Base-by-base conservation (phyloP, 2,329 filamentous ascomycete genomes). In the Lachnum nothofagi region DNA sequence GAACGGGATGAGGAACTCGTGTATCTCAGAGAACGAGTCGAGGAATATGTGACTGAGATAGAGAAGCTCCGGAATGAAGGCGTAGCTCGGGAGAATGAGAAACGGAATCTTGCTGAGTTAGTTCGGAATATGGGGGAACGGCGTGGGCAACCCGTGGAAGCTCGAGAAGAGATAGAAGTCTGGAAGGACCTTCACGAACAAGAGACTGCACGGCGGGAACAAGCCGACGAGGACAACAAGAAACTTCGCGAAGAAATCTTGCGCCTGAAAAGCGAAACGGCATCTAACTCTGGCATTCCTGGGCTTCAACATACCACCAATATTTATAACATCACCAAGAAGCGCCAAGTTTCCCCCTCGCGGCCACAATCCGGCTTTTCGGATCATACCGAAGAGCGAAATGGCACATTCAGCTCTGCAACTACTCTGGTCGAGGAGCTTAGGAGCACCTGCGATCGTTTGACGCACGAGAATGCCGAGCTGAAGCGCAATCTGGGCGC, bases 131-230 rank as follows among this genome's bases (percentile, higher is more conserved):
- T 85, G 65, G 76, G 77, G 24, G 80, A 80, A 42, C 70, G 70
- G 27, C 69, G 72, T 31, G 63, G 70, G 42, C 71, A 74, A 37
- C 68, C 72, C 56, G 59, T 70, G 14, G 72, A 72, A 41, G 71
- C 70, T 9, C 76, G 83, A 53, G 80, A 83, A 56, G 79, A 83
- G 59, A 74, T 86, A 64, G 89, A 94, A 54, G 91, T 96, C 67
- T 95, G 89, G 85, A 95, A 95, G 66, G 91, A 96, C 60, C 80
- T 97, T 53, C 78, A 96, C 22, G 89, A 96, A 63, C 88, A 93
- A 56, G 93, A 98, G 68, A 93, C 88, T 2, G 85, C 86, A 3
- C 82, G 90, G 24, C 82, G 91, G 49, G 91, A 96, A 67, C 88
- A 95, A 67, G 82, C 87, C 0, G 91, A 97, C 58, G 88, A 95